phyloP scores from a whole-genome alignment of 2,329 filamentous ascomycete species.

The Colletotrichum gigasporum region DNA sequence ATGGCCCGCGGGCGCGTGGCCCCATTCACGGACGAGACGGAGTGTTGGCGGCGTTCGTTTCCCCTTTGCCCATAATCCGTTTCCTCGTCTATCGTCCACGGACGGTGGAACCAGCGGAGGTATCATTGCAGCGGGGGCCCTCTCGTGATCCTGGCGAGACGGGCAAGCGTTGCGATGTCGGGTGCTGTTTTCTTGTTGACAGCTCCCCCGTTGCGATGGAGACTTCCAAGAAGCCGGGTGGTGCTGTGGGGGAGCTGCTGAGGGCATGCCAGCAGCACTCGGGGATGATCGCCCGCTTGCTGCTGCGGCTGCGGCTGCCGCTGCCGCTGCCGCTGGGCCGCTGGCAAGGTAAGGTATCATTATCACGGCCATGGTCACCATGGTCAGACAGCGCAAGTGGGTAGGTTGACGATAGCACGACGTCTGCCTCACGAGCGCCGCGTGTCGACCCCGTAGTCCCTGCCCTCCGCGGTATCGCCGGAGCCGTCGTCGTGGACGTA shows the following conservation, averaged over 20 bases:
- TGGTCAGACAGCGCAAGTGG: neutral
- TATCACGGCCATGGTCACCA: neutral
- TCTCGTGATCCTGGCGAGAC: conserved; percentile 14
- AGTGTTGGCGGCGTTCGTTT: neutral
- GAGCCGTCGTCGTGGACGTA: conserved; percentile 4
- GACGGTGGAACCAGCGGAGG: conserved; percentile 23
- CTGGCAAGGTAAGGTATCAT: conserved; percentile 2
- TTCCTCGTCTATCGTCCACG: conserved; percentile 23
- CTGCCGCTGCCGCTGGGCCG: neutral
- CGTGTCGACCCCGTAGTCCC: neutral
- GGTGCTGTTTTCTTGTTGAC: neutral
- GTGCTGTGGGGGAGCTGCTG: neutral
- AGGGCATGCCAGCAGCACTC: neutral
- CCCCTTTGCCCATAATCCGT: too few relatives aligned
- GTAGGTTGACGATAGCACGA: conserved; percentile 4
- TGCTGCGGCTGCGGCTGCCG: too few relatives aligned
- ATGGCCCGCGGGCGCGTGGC: neutral
- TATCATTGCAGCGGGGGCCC: conserved; percentile 7
- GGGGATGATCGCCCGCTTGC: conserved; percentile 6
- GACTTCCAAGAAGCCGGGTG: conserved; percentile 4
- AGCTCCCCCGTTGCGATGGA: conserved; percentile 1
- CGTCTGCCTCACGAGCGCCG: neutral
- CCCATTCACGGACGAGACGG: neutral
- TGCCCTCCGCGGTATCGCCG: conserved; percentile 11
- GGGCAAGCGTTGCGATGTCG: conserved; percentile 3